These are phyloP conservation scores for Entelexis sorbosivorans DNA, from an alignment of 1,139 yeast genomes.

Conservation along the genomic window DNA sequence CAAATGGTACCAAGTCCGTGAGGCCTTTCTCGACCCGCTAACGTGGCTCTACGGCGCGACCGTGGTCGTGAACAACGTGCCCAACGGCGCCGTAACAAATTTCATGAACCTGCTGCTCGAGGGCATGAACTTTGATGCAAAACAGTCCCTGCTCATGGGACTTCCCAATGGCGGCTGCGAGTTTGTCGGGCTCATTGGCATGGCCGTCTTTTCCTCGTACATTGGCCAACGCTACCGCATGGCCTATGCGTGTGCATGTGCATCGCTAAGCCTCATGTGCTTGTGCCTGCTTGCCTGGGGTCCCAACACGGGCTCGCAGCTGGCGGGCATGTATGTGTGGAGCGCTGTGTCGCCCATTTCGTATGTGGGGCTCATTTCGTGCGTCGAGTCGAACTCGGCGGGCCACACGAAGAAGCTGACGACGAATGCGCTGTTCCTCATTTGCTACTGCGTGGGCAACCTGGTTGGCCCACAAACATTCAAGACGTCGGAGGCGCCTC, in stretches of 20 bases:
- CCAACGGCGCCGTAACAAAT: constrained; percentile 45
- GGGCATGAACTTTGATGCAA: constrained; percentile 33
- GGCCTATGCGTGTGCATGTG: constrained; percentile 34
- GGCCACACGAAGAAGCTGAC: constrained; percentile 51
- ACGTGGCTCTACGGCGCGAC: constrained; percentile 41
- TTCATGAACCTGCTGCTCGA: constrained; percentile 35
- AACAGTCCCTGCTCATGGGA: constrained; percentile 35
- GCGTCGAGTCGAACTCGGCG: constrained; percentile 45
- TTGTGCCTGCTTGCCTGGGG: constrained; percentile 40
- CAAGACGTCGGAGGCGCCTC: constrained; percentile 41
- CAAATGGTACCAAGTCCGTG: constrained; percentile 44
- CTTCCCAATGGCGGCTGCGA: constrained; percentile 34
- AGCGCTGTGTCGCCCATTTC: constrained; percentile 30
- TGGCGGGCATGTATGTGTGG: constrained; percentile 35
- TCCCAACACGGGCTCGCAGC: constrained; percentile 29
- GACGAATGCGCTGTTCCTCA: constrained; percentile 36
- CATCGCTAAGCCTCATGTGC: constrained; percentile 31
- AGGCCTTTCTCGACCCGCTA: constrained; percentile 35
- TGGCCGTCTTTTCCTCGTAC: constrained; percentile 25
- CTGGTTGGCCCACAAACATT: constrained; percentile 50
- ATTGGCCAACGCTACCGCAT: constrained; percentile 29
- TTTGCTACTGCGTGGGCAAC: constrained; percentile 53
- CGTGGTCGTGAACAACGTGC: constrained; percentile 36
- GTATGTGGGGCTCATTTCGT: constrained; percentile 35
- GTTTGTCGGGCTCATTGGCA: constrained; percentile 26